Conservation (phyloP, 2,329 filamentous ascomycete species). For the Monosporascus sp. region DNA sequence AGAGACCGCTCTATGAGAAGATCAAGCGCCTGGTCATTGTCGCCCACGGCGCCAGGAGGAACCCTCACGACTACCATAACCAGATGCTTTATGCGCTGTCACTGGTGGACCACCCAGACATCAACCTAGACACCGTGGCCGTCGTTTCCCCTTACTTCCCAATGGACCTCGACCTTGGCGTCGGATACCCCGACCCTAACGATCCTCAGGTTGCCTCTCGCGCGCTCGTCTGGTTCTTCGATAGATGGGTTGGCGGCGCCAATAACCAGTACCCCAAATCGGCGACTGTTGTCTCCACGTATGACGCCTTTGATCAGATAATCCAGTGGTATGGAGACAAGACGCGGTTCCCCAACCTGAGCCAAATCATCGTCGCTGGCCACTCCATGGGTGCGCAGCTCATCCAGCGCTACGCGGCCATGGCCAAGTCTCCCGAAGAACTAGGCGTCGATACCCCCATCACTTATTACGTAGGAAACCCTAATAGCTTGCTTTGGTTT, state of each 20-base stretch:
- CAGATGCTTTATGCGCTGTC: conserved; percentile 1
- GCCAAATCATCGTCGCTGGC: conserved; percentile 6
- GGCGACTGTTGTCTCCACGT: conserved; percentile 1
- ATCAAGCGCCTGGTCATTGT: conserved; percentile 2
- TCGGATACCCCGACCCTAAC: conserved; percentile 1
- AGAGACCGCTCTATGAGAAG: background rate
- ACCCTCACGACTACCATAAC: conserved; percentile 1
- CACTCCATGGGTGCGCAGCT: conserved; percentile 7
- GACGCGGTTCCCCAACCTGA: conserved; percentile 6
- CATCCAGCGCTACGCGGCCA: conserved; percentile 8
- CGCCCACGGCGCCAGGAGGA: background rate
- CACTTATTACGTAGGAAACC: conserved; percentile 8
- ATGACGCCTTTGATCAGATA: conserved; percentile 6
- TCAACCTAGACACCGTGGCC: conserved; percentile 1
- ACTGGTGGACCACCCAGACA: background rate
- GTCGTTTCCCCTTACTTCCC: conserved; percentile 5
- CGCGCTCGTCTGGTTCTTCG: conserved; percentile 5
- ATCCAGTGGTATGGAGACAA: conserved; percentile 7
- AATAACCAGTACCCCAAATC: conserved; percentile 6
- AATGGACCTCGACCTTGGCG: conserved; percentile 4
- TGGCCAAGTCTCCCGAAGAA: conserved; percentile 2
- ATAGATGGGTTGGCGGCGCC: conserved; percentile 4
- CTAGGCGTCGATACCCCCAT: conserved; percentile 2
- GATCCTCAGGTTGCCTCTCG: conserved; percentile 1
- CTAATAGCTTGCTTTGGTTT: conserved; percentile 7